Base-by-base conservation (phyloP, 768 basidiomycete species). In the Phaffia australis region DNA sequence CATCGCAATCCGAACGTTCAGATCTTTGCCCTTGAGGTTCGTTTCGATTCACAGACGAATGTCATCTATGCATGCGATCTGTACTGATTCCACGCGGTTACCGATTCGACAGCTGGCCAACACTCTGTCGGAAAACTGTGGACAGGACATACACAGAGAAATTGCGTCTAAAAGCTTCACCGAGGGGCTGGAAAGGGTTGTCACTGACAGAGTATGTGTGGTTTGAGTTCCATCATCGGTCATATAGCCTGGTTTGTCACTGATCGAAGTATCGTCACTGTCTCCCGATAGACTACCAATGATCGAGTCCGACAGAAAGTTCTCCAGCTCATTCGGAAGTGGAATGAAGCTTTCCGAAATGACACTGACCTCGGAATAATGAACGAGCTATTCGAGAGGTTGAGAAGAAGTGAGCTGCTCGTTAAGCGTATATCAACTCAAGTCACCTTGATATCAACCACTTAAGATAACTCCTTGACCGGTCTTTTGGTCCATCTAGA, bases 1-100 rank as follows among this genome's bases (percentile, higher is more conserved):
- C 95, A 99, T 77, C 84, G 95, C 23, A 95, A 88, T 75, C 87
- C 95, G 1, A 99, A 94, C 71, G 95, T 99, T 1, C 95, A 99
- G 77, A 82, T 97, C 0, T 97, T 93, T 73, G 83, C 94, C 6
- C 83, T 99, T 5, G 84, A 89, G 1, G 79, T 79, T 61, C 70
- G 77, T 63, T 8, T 21, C 3, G 9, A 32, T 29, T 32, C 48
- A 14, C 21, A 30, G 46, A 42, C 11, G 32, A 46, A 32, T 7
- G 15, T 14, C 23, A 25, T 56, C 52, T 48, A 27, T 56, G 19
- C n/a, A 51, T 23, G 18, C 27, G 35, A 32, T 8, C 54, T 61
- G 18, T 27, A 27, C 18, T 42, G 52, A 25, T 25, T 16, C 19
- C 18, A 42, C 2, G 2, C 8, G 3, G 7, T 27, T 32, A 4